Conservation (phyloP, 495 filamentous ascomycete species). For the Xylaria flabelliformis region DNA sequence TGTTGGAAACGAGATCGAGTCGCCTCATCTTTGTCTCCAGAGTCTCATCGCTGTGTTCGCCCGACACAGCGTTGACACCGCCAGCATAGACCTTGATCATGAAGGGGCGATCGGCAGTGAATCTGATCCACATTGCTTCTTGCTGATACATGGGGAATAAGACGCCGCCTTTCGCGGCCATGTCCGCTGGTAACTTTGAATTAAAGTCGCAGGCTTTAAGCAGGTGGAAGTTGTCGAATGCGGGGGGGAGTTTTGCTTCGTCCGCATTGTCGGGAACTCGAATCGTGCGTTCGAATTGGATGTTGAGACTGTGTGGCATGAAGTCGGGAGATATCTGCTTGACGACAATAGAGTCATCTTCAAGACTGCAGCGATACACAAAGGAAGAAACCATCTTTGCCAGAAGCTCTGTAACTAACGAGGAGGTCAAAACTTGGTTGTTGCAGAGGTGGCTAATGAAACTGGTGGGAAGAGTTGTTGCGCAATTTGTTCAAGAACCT, state of each 20-base stretch:
- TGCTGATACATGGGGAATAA: conserved; percentile 55
- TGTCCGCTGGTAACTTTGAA: conserved; percentile 38
- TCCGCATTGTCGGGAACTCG: conserved; percentile 51
- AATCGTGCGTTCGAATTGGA: conserved; percentile 50
- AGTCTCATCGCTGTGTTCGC: conserved; percentile 46
- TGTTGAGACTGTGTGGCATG: conserved; percentile 5
- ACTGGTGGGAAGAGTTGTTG: background rate
- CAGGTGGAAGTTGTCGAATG: conserved; percentile 50
- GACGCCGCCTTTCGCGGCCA: conserved; percentile 50
- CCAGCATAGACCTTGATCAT: conserved; percentile 55
- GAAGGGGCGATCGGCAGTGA: conserved; percentile 40
- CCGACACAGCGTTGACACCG: conserved; percentile 56
- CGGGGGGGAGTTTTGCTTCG: conserved; percentile 45
- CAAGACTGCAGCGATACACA: background rate
- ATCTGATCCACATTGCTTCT: conserved; percentile 57
- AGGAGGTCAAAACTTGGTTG: background rate
- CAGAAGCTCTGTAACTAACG: background rate
- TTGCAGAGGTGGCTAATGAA: background rate
- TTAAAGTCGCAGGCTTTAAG: conserved; percentile 43
- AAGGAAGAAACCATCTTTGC: background rate
- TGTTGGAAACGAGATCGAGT: conserved; percentile 10
- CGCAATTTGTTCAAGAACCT: background rate
- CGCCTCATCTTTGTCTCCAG: conserved; percentile 31
- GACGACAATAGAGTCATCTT: background rate
- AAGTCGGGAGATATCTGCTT: background rate